A percentile compares a stretch with the other conserved stretches of the same genome.
Evolutionary conservation across 805 yeast species (phyloP).

Genomic region (Metschnikowia continentalis): DNA sequence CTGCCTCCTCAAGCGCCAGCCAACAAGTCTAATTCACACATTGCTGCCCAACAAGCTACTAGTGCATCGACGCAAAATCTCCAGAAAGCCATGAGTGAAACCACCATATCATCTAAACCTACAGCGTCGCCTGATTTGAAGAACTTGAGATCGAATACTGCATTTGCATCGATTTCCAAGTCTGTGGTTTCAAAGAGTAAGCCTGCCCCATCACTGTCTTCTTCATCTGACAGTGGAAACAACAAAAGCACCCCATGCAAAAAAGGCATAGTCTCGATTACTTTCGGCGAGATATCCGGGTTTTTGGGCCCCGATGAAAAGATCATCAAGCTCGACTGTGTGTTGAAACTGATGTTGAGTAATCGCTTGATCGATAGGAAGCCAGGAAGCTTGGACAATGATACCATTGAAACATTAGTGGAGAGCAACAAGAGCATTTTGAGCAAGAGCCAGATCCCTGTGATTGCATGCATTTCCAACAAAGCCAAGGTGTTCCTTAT

Average conservation of each 20-base stretch:
- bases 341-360: slow-evolving; percentile 34
- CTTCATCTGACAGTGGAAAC: not conserved
- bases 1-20: not conserved
- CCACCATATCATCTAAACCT: slow-evolving; percentile 4
- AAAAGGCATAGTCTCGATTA: slow-evolving; percentile 15
- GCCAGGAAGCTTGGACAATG: slow-evolving; percentile 22
- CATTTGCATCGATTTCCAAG: slow-evolving; percentile 16
- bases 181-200: not conserved
- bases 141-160: slow-evolving; percentile 19
- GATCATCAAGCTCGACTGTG: slow-evolving; percentile 37
- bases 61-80: slow-evolving; percentile 6
- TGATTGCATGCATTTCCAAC: slow-evolving; percentile 37
- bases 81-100: slow-evolving; percentile 12
- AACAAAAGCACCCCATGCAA: not conserved
- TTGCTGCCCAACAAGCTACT: slow-evolving; percentile 14
- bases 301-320: slow-evolving; percentile 33
- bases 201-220: not conserved
- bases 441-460: slow-evolving; percentile 23
- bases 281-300: slow-evolving; percentile 31
- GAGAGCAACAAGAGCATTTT: slow-evolving; percentile 19
- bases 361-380: slow-evolving; percentile 21
- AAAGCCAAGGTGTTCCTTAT: slow-evolving; percentile 40
- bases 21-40: slow-evolving; percentile 7
- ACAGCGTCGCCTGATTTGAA: slow-evolving; percentile 8
- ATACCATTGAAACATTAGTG: slow-evolving; percentile 31